phyloP scores from a whole-genome alignment of 208 protist genomes.

The Acanthamoeba lenticulata region DNA sequence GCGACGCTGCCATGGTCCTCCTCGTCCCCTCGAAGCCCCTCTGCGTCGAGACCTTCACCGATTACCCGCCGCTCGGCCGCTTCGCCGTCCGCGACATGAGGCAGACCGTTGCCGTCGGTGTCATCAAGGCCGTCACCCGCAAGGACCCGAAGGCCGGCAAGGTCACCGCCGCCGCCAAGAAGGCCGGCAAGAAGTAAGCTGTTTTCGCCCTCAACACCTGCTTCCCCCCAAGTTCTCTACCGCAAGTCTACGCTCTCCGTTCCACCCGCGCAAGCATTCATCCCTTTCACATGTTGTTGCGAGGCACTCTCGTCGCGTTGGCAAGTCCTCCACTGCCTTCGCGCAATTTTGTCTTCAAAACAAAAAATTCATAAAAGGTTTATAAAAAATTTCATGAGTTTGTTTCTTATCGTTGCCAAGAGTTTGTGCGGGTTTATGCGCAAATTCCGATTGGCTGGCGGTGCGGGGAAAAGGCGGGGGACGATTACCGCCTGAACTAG shows the following conservation, averaged over 20 bases:
- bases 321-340: too few relatives aligned
- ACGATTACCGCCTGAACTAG: too few relatives aligned
- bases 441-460: too few relatives aligned
- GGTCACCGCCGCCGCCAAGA: conserved; percentile 21
- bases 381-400: too few relatives aligned
- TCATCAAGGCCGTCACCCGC: conserved; percentile 91
- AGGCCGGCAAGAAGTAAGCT: conserved; percentile 31
- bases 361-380: too few relatives aligned
- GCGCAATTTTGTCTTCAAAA: too few relatives aligned
- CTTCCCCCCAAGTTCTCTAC: neutral
- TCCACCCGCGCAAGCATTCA: too few relatives aligned
- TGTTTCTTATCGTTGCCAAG: too few relatives aligned
- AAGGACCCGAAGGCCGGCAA: conserved; percentile 26
- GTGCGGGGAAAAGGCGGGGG: too few relatives aligned
- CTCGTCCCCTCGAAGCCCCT: conserved; percentile 90
- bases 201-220: neutral
- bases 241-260: neutral
- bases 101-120: conserved; percentile 96
- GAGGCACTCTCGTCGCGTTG: too few relatives aligned
- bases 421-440: too few relatives aligned
- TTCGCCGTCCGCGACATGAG: conserved; percentile 96
- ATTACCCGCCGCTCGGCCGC: conserved; percentile 95
- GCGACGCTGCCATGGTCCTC: conserved; percentile 93
- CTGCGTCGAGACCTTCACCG: conserved; percentile 94
- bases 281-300: too few relatives aligned